phyloP scores from a whole-genome alignment of 768 basidiomycete species.

The Leccinum aurantiacum region DNA sequence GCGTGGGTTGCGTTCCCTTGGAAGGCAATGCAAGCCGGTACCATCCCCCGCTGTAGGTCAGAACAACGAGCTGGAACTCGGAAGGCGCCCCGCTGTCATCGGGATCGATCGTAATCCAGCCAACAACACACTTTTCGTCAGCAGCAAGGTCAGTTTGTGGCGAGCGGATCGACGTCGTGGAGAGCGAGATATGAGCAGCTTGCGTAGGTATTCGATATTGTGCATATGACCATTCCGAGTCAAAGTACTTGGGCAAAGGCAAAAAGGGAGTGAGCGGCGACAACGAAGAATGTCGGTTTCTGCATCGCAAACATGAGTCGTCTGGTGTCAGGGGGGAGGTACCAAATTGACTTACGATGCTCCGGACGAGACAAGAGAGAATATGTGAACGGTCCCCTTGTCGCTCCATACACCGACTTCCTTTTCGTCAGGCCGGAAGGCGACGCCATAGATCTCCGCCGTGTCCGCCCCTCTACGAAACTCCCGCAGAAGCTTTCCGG shows the following conservation, averaged over 20 bases:
- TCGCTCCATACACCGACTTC: slow-evolving; percentile 93
- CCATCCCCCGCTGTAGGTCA: slow-evolving; percentile 93
- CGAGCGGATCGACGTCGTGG: slow-evolving; percentile 59
- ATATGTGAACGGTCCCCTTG: slow-evolving; percentile 92
- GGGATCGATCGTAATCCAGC: slow-evolving; percentile 67
- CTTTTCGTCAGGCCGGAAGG: slow-evolving; percentile 81
- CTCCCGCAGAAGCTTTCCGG: slow-evolving; percentile 75
- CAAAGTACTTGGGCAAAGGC: slow-evolving; percentile 86
- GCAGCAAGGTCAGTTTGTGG: slow-evolving; percentile 63
- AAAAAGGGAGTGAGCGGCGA: slow-evolving; percentile 79
- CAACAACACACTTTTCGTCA: slow-evolving; percentile 83
- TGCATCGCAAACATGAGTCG: slow-evolving; percentile 30
- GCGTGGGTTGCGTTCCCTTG: slow-evolving; percentile 21
- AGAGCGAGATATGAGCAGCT: slow-evolving; percentile 77
- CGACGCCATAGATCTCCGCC: slow-evolving; percentile 88
- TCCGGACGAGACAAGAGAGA: slow-evolving; percentile 67
- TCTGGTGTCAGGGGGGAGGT: slow-evolving; percentile 1
- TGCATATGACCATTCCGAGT: slow-evolving; percentile 96
- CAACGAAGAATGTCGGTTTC: slow-evolving; percentile 83
- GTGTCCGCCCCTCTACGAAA: slow-evolving; percentile 85
- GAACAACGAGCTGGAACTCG: slow-evolving; percentile 77
- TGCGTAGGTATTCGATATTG: slow-evolving; percentile 88
- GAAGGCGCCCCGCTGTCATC: slow-evolving; percentile 33
- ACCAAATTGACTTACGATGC: slow-evolving; percentile 53
- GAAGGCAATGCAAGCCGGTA: slow-evolving; percentile 73